Evolutionary conservation across 495 filamentous ascomycete species (phyloP).

Genomic region (Neurospora sp.): DNA sequence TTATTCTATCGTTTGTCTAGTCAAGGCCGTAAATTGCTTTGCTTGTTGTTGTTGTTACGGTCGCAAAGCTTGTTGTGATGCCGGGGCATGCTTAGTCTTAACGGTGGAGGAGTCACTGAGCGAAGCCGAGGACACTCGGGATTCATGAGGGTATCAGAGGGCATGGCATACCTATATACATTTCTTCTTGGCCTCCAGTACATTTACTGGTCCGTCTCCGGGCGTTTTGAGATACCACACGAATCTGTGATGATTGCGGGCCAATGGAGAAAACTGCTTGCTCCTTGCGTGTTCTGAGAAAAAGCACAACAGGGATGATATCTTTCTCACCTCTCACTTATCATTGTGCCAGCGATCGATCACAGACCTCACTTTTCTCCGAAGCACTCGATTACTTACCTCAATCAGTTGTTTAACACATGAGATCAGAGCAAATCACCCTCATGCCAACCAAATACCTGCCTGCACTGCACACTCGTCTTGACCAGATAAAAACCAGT

Average conservation of each 20-base stretch:
- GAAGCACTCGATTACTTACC: too few relatives aligned
- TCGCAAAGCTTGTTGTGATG: neutral
- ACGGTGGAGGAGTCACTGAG: neutral
- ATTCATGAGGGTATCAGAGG: neutral
- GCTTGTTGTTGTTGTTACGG: neutral
- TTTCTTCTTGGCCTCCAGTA: too few relatives aligned
- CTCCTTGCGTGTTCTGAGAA: too few relatives aligned
- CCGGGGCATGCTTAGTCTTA: neutral
- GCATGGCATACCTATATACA: neutral
- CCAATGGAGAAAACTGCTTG: too few relatives aligned
- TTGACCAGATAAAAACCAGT: too few relatives aligned
- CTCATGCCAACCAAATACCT: too few relatives aligned
- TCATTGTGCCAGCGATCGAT: too few relatives aligned
- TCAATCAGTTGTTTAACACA: too few relatives aligned
- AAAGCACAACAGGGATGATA: neutral
- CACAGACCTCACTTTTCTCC: too few relatives aligned
- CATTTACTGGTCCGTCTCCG: too few relatives aligned
- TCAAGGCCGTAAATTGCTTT: neutral
- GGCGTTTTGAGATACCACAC: neutral
- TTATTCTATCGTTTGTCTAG: neutral
- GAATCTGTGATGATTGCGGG: neutral
- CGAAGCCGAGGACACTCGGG: neutral
- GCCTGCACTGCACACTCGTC: too few relatives aligned
- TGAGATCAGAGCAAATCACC: neutral
- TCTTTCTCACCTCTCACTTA: neutral